phyloP scores from a whole-genome alignment of 176 grass and related monocot genomes.

The Puya raimondii region DNA sequence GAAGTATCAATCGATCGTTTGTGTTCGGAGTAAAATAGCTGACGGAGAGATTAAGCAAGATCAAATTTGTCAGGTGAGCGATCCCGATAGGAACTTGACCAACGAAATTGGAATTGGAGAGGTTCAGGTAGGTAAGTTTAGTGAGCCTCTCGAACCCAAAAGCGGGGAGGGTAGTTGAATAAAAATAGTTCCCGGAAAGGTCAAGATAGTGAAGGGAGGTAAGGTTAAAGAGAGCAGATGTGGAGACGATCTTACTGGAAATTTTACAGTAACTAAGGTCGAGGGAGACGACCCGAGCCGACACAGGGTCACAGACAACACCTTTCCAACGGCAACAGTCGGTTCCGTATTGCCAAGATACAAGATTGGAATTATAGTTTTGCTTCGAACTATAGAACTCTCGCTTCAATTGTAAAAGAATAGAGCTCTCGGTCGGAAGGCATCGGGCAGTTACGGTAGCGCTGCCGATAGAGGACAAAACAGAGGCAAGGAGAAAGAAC shows the following conservation, averaged over 20 bases:
- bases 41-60: conserved; percentile 34
- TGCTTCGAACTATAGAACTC: not conserved
- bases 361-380: not conserved
- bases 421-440: conserved; percentile 12
- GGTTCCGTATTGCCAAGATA: conserved; percentile 16
- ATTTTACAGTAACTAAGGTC: not conserved
- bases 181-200: conserved; percentile 16
- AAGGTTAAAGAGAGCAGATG: conserved; percentile 12
- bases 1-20: no score
- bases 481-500: no score
- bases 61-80: conserved; percentile 30
- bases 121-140: conserved; percentile 34
- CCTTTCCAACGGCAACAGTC: conserved; percentile 31
- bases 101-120: conserved; percentile 18
- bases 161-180: not conserved
- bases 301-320: conserved; percentile 5
- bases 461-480: not conserved
- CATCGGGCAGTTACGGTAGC: not conserved
- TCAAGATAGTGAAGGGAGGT: conserved; percentile 19
- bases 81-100: conserved; percentile 36
- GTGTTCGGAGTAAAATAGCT: not conserved
- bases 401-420: conserved; percentile 18
- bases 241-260: not conserved
- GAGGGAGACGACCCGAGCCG: conserved; percentile 5
- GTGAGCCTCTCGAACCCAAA: conserved; percentile 18